These are phyloP conservation scores for Margaritispora aquatica DNA, from an alignment of 495 filamentous ascomycete species.

Conservation along the genomic window DNA sequence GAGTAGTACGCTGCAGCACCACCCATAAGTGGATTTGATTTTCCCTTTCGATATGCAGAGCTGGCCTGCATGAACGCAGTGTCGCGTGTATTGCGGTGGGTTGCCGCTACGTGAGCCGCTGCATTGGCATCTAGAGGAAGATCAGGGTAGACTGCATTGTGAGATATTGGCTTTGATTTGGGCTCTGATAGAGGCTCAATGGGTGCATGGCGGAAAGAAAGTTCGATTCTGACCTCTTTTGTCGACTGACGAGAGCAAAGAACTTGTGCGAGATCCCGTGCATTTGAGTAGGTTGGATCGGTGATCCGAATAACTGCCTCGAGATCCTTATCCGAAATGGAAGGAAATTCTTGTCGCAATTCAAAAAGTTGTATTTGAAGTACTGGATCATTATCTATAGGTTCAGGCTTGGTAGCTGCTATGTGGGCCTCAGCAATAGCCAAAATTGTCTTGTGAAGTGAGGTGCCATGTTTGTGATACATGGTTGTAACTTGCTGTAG, in stretches of 20 bases:
- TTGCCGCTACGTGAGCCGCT: slow-evolving; percentile 5
- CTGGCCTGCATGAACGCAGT: slow-evolving; percentile 53
- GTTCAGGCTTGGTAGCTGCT: slow-evolving; percentile 24
- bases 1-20: slow-evolving; percentile 63
- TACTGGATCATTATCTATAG: slow-evolving; percentile 35
- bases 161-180: slow-evolving; percentile 10
- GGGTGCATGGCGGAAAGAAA: slow-evolving; percentile 29
- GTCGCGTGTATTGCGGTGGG: slow-evolving; percentile 21
- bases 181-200: slow-evolving; percentile 15
- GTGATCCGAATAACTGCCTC: slow-evolving; percentile 48
- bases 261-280: slow-evolving; percentile 53
- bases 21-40: slow-evolving; percentile 59
- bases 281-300: slow-evolving; percentile 45
- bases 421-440: slow-evolving; percentile 38
- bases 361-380: slow-evolving; percentile 44
- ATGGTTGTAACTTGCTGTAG: slow-evolving; percentile 47
- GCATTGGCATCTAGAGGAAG: slow-evolving; percentile 5
- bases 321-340: slow-evolving; percentile 36
- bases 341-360: slow-evolving; percentile 46
- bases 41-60: slow-evolving; percentile 53
- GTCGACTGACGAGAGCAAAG: slow-evolving; percentile 4
- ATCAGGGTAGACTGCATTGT: slow-evolving; percentile 2
- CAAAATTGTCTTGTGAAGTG: slow-evolving; percentile 46
- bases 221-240: neutral
- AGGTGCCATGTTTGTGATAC: slow-evolving; percentile 59